These are phyloP conservation scores for Colletotrichum brevisporum DNA, from an alignment of 2,329 filamentous ascomycete genomes.

Conservation along the genomic window DNA sequence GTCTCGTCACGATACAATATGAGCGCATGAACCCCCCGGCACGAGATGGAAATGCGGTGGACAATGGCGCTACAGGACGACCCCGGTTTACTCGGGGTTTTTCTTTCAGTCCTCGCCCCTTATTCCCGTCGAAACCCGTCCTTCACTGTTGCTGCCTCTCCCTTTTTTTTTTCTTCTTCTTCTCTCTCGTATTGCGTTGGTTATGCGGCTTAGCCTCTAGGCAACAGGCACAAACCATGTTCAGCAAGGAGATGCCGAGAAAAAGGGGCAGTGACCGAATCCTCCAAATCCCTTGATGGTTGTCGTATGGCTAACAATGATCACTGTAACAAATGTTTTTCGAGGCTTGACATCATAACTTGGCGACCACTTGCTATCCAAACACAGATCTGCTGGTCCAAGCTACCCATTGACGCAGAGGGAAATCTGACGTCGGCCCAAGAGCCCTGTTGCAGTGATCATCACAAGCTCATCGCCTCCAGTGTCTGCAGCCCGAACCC, in stretches of 20 bases:
- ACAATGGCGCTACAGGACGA: slow-evolving; percentile 6
- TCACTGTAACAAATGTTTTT: background rate
- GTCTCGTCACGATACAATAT: background rate
- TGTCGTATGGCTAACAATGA: background rate
- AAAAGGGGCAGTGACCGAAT: background rate
- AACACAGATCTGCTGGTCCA: background rate
- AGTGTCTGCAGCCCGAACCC: background rate
- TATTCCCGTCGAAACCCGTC: background rate
- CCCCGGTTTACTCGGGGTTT: background rate
- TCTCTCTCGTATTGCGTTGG: background rate
- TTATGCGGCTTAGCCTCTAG: background rate
- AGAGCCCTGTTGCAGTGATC: background rate
- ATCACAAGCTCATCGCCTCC: slow-evolving; percentile 14
- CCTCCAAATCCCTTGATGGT: background rate
- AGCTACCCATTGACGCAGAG: background rate
- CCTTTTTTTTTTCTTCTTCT: background rate
- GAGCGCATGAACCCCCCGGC: slow-evolving; percentile 24
- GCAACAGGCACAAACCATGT: slow-evolving; percentile 5
- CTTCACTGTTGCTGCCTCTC: background rate
- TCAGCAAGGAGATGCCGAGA: background rate
- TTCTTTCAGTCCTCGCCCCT: background rate
- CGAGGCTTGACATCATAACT: slow-evolving; percentile 13
- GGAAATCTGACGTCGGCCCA: slow-evolving; percentile 12
- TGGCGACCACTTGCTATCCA: background rate
- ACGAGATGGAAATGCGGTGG: slow-evolving; percentile 28